A percentile compares a stretch with the other conserved stretches of the same genome.
These are phyloP conservation scores for Paecilomyces formosus DNA, from an alignment of 2,329 filamentous ascomycete genomes.

Conservation along the genomic window DNA sequence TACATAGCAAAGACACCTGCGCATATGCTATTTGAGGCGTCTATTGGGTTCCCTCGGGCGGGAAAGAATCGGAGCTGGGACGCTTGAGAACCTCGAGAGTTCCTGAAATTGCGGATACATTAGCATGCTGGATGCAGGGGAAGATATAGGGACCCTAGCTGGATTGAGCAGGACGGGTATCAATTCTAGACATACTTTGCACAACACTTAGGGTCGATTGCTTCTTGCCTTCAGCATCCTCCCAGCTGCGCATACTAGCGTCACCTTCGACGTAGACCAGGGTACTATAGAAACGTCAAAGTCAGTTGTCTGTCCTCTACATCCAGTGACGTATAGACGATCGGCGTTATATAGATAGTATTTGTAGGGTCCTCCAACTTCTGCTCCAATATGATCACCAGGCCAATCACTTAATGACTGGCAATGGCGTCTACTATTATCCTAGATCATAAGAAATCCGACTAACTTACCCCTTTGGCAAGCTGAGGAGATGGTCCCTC, in stretches of 20 bases:
- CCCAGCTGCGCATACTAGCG: constrained; percentile 58
- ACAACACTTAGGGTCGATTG: constrained; percentile 58
- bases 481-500: constrained; percentile 62
- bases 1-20: neutral
- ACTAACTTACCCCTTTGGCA: constrained; percentile 75
- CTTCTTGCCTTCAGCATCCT: constrained; percentile 63
- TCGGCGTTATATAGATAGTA: neutral
- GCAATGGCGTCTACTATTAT: neutral
- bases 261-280: constrained; percentile 81
- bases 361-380: neutral
- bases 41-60: constrained; percentile 8
- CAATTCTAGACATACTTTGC: constrained; percentile 58
- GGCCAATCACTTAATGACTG: neutral
- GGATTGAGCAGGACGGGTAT: neutral
- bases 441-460: neutral
- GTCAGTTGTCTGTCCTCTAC: constrained; percentile 7
- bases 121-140: neutral
- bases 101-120: constrained; percentile 11
- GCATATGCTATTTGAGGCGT: neutral
- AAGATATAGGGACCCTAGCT: neutral
- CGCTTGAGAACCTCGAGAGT: constrained; percentile 27
- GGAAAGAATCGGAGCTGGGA: constrained; percentile 9
- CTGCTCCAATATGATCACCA: neutral
- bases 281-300: constrained; percentile 46
- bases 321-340: neutral